phyloP scores from a whole-genome alignment of 2,329 filamentous ascomycete genomes.

The Botryotinia narcissicola region DNA sequence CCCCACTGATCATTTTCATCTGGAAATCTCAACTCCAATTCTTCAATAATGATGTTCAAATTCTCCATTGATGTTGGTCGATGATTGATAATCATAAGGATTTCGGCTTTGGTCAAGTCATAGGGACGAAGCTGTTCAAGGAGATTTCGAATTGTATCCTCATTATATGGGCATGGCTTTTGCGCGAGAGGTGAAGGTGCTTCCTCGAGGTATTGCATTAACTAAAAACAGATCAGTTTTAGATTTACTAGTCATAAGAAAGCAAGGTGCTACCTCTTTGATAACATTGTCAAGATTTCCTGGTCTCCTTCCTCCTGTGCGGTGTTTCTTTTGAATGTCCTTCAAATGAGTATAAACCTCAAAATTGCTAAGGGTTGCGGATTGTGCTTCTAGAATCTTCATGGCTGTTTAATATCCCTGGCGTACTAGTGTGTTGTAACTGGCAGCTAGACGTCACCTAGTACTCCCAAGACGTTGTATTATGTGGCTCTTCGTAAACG shows the following conservation, averaged over 20 bases:
- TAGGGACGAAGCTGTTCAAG: conserved; percentile 55
- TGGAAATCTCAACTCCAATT: conserved; percentile 59
- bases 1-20: conserved; percentile 55
- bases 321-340: conserved; percentile 46
- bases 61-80: conserved; percentile 56
- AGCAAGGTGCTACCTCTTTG: conserved; percentile 54
- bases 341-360: conserved; percentile 68
- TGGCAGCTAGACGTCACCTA: not conserved
- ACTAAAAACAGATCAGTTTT: conserved; percentile 41
- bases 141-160: conserved; percentile 52
- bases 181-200: conserved; percentile 52
- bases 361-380: conserved; percentile 67
- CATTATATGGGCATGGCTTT: conserved; percentile 45
- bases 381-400: conserved; percentile 71
- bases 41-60: conserved; percentile 63
- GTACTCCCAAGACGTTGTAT: conserved; percentile 4
- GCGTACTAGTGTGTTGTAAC: not conserved
- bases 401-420: conserved; percentile 35
- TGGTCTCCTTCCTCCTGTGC: conserved; percentile 19
- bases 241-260: too few species aligned
- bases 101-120: conserved; percentile 64
- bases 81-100: conserved; percentile 66
- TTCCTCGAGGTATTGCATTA: conserved; percentile 59
- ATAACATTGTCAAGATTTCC: conserved; percentile 48
- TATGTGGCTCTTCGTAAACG: not conserved